Base-by-base conservation (phyloP, 164 flowering plant species). In the Dillenia turbinata region DNA sequence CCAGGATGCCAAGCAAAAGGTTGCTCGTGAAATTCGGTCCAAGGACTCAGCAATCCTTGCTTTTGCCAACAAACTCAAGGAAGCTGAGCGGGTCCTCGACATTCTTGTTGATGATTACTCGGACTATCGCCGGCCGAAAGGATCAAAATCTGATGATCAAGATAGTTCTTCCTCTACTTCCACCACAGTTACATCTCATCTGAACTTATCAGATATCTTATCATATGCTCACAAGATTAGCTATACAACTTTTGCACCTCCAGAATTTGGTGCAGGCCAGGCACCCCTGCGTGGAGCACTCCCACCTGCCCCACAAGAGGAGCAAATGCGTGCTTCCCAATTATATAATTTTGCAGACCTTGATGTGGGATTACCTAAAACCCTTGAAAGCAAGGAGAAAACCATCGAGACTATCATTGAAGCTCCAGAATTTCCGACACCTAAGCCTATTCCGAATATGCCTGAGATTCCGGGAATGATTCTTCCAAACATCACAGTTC, bases 241-340 rank as follows among this genome's bases (percentile, higher is more conserved):
- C 71, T 91, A 91, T 76, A 94, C 97, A 3, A 94, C 96, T 2
- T 91, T 94, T 69, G 98, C 98, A 8, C 97, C 98, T 11, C 96
- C 98, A 0, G 97, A 94, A 60, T 90, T 87, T 65, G 98, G 96
- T 12, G 92, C 95, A 9, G 94, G 94, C 10, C 82, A 71, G 57
- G 97, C 83, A 15, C 97, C 95, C 0, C 88, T 89, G 7, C 86
- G 97, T 1, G 99, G 95, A 10, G 97, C 96, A 3, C 76, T 91
- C 2, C 97, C 99, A 2, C 99, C 99, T 16, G 99, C 99, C 9
- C 99, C 99, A 2, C 99, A 94, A 49, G 99, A 94, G 7, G 99
- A 91, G 80, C 97, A 94, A 73, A 78, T 94, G 97, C 84, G 99
- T 5, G 95, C 96, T 17, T 89, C 97, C 6, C 93, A 86, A 82